Percentiles rank a stretch among this genome's conserved stretches.
These are phyloP conservation scores for Phoenix roebelenii DNA, from an alignment of 176 grass and related monocot species.

Conservation along the genomic window DNA sequence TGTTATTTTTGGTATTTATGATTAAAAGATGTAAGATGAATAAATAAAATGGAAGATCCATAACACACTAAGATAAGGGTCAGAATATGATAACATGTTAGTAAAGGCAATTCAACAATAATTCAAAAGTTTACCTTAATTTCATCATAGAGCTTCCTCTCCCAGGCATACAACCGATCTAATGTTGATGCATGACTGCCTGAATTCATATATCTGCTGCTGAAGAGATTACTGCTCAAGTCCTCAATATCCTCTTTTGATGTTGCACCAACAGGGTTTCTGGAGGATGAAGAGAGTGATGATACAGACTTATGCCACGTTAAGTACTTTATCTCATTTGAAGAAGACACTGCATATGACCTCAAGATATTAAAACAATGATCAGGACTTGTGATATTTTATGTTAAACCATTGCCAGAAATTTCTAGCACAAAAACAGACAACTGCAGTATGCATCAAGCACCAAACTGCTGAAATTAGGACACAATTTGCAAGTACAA, in stretches of 20 bases:
- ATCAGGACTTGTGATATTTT: neutral
- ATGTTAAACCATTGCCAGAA: too few relatives aligned
- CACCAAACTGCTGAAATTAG: too few relatives aligned
- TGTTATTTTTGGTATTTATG: too few relatives aligned
- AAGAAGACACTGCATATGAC: conserved; percentile 52
- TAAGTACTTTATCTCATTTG: conserved; percentile 61
- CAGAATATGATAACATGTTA: too few relatives aligned
- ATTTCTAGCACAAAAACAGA: too few relatives aligned
- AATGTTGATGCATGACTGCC: conserved; percentile 91
- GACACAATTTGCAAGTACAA: too few relatives aligned
- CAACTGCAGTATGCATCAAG: too few relatives aligned
- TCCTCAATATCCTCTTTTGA: conserved; percentile 47
- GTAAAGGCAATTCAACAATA: too few relatives aligned
- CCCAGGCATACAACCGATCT: conserved; percentile 94
- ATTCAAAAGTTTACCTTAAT: conserved; percentile 54
- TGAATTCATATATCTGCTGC: conserved; percentile 79
- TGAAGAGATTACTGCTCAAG: conserved; percentile 51
- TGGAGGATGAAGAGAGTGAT: conserved; percentile 83
- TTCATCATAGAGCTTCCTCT: conserved; percentile 97
- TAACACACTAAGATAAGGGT: too few relatives aligned
- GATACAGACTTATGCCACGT: conserved; percentile 86
- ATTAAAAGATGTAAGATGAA: too few relatives aligned
- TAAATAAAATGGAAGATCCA: too few relatives aligned
- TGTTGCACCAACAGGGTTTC: conserved; percentile 47
- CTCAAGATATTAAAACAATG: conserved; percentile 7